Evolutionary conservation across 2,329 filamentous ascomycete species (phyloP).

Genomic region (Microdochium paspali): DNA sequence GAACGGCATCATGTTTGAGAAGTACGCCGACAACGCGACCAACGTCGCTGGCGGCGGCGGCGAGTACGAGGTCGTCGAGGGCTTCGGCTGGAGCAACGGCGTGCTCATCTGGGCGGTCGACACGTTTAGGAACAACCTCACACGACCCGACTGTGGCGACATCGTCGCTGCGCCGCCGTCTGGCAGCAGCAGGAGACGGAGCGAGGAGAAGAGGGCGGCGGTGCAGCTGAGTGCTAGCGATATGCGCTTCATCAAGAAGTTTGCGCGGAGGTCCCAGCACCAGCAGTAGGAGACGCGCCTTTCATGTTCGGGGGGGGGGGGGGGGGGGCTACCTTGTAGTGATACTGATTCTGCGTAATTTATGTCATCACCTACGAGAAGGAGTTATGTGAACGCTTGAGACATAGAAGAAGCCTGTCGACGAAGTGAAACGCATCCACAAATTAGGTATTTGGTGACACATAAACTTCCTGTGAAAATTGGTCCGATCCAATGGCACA

Average conservation of each 20-base stretch:
- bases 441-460: too few relatives aligned
- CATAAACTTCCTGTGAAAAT: too few relatives aligned
- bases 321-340: too few relatives aligned
- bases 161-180: constrained; percentile 17
- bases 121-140: constrained; percentile 45
- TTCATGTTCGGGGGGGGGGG: too few relatives aligned
- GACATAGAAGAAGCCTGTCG: too few relatives aligned
- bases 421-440: too few relatives aligned
- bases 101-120: constrained; percentile 59
- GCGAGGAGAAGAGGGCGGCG: constrained; percentile 20
- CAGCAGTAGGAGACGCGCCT: background rate
- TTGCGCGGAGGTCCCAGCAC: constrained; percentile 17
- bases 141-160: constrained; percentile 45
- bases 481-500: too few relatives aligned
- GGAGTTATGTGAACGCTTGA: too few relatives aligned
- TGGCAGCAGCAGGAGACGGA: too few relatives aligned
- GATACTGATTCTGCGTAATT: too few relatives aligned
- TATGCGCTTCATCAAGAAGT: constrained; percentile 37
- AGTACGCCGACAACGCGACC: constrained; percentile 52
- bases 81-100: constrained; percentile 64
- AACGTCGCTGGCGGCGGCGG: constrained; percentile 55
- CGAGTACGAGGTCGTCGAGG: constrained; percentile 61
- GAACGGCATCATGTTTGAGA: constrained; percentile 59
- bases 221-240: constrained; percentile 37
- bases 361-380: too few relatives aligned